Percentiles rank a stretch among this genome's conserved stretches.
These are phyloP conservation scores for Blastobotrys mokoenaii DNA, from an alignment of 805 yeast species.

Conservation along the genomic window DNA sequence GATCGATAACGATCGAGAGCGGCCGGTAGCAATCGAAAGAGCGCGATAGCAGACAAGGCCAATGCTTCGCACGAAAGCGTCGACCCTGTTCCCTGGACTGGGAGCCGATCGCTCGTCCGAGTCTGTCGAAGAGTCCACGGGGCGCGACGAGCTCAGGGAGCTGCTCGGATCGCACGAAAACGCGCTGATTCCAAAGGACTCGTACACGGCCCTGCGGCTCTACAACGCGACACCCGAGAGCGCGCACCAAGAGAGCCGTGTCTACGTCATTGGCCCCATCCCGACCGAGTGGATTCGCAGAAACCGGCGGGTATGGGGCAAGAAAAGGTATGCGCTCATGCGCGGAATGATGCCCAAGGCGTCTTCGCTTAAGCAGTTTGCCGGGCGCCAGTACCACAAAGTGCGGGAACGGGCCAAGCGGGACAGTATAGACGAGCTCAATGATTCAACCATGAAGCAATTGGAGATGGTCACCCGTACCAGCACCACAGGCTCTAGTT, in stretches of 20 bases:
- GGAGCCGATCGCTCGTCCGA: no score
- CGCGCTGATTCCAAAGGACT: constrained; percentile 11
- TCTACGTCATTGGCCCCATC: constrained; percentile 27
- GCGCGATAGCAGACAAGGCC: no score
- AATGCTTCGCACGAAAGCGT: no score
- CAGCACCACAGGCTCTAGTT: neutral
- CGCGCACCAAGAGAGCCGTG: constrained; percentile 25
- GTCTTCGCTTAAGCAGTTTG: neutral
- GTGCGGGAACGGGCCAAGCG: no score
- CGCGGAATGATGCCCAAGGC: constrained; percentile 7
- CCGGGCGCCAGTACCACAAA: neutral
- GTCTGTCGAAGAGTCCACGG: no score
- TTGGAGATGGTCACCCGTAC: neutral
- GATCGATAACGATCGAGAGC: no score
- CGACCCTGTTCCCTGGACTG: no score
- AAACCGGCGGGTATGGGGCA: constrained; percentile 12
- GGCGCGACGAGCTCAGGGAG: neutral
- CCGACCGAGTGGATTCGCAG: constrained; percentile 20
- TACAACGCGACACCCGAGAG: constrained; percentile 21
- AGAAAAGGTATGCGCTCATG: constrained; percentile 2
- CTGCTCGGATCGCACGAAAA: neutral
- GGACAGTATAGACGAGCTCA: neutral
- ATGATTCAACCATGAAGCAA: neutral
- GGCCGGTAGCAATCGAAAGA: no score
- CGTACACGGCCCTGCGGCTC: constrained; percentile 28